Evolutionary conservation across 257 asterid genomes (phyloP).

Genomic region (Forsythia suspensa): DNA sequence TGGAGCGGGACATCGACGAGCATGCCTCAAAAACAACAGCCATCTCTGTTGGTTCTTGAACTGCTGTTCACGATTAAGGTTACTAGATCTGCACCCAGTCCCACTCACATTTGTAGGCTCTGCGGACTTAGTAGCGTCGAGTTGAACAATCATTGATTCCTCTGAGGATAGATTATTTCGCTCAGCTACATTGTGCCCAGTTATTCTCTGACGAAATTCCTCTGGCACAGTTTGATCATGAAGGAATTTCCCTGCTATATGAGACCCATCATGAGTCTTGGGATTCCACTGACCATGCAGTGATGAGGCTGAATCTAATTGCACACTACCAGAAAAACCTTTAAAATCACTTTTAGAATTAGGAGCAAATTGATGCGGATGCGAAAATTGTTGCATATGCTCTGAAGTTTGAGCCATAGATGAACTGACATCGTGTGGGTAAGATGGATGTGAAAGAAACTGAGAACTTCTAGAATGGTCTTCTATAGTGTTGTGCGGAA

Average conservation of each 20-base stretch:
- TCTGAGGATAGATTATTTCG: slow-evolving; percentile 66
- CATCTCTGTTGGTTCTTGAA: slow-evolving; percentile 74
- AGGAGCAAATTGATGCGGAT: slow-evolving; percentile 46
- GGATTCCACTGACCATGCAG: slow-evolving; percentile 61
- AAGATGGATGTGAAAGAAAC: slow-evolving; percentile 51
- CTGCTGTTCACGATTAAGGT: slow-evolving; percentile 61
- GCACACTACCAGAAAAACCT: slow-evolving; percentile 43
- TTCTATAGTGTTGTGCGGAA: slow-evolving; percentile 52
- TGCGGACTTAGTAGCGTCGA: slow-evolving; percentile 50
- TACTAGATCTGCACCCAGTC: slow-evolving; percentile 39
- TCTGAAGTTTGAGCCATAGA: slow-evolving; percentile 58
- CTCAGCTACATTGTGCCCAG: slow-evolving; percentile 67
- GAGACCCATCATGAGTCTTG: slow-evolving; percentile 61
- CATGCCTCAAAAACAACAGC: slow-evolving; percentile 86
- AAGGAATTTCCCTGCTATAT: slow-evolving; percentile 39
- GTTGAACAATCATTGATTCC: slow-evolving; percentile 59
- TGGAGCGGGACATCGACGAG: slow-evolving; percentile 83
- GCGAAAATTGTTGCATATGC: slow-evolving; percentile 57
- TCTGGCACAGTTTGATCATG: slow-evolving; percentile 52
- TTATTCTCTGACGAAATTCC: slow-evolving; percentile 66
- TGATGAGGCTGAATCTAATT: slow-evolving; percentile 37
- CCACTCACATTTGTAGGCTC: slow-evolving; percentile 45
- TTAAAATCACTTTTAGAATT: slow-evolving; percentile 55
- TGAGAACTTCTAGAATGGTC: slow-evolving; percentile 59
- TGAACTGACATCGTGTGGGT: slow-evolving; percentile 44